Evolutionary conservation across 1,284 basidiomycete species (phyloP).

Genomic region (Crucibulum parvulum): DNA sequence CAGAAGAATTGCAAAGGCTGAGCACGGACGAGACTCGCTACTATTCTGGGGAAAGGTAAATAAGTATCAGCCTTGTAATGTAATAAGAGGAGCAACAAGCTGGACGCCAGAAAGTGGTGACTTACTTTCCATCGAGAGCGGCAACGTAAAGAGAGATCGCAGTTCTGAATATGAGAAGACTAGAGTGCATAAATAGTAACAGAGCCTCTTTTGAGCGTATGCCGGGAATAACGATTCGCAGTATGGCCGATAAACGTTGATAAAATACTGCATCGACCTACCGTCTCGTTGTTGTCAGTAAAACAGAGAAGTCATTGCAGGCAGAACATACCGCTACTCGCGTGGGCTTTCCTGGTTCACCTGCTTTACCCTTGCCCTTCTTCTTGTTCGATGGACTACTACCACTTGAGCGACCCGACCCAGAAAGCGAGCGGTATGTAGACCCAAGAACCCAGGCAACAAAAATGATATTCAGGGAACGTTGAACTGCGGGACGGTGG

Average conservation of each 20-base stretch:
- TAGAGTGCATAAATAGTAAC: slow-evolving; percentile 87
- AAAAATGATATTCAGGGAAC: slow-evolving; percentile 67
- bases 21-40: slow-evolving; percentile 93
- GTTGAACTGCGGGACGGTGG: slow-evolving; percentile 76
- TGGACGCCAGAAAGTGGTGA: slow-evolving; percentile 10
- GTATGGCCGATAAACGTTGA: slow-evolving; percentile 76
- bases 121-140: slow-evolving; percentile 90
- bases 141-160: slow-evolving; percentile 96
- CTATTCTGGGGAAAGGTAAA: slow-evolving; percentile 66
- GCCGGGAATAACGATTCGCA: slow-evolving; percentile 91
- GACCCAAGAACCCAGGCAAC: slow-evolving; percentile 66
- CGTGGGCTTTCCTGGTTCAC: slow-evolving; percentile 49
- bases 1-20: slow-evolving; percentile 82
- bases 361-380: slow-evolving; percentile 40
- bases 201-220: slow-evolving; percentile 87
- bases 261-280: slow-evolving; percentile 94
- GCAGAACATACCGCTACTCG: slow-evolving; percentile 66
- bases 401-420: slow-evolving; percentile 36
- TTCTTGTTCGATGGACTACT: slow-evolving; percentile 44
- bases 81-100: not conserved
- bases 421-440: slow-evolving; percentile 61
- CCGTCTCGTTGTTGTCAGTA: slow-evolving; percentile 9
- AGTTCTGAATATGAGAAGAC: slow-evolving; percentile 88
- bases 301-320: not conserved
- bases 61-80: not conserved